Conservation (phyloP, 768 basidiomycete genomes). For the Pleurotus citrinopileatus region DNA sequence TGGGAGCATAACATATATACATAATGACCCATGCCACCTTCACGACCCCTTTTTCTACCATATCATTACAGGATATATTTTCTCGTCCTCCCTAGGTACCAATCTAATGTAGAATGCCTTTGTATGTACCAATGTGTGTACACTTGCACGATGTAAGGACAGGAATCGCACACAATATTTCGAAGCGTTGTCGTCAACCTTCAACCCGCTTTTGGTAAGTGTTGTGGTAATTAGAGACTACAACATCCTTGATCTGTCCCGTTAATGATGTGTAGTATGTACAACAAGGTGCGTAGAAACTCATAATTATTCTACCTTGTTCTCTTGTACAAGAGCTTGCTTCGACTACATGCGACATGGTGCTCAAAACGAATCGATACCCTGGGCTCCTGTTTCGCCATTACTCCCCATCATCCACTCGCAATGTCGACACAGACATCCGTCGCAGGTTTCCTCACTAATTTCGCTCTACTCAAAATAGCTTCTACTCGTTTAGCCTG, state of each 20-base stretch:
- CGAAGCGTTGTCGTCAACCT: neutral
- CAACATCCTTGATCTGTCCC: too few relatives aligned
- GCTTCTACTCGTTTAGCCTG: neutral
- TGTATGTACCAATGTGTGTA: constrained; percentile 4
- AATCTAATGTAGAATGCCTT: neutral
- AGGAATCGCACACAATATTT: neutral
- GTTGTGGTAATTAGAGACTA: too few relatives aligned
- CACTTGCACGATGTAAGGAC: neutral
- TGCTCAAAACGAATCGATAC: too few relatives aligned
- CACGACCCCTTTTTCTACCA: neutral
- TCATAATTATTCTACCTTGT: too few relatives aligned
- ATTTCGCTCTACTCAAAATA: neutral
- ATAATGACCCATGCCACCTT: constrained; percentile 2
- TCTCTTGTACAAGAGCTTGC: too few relatives aligned
- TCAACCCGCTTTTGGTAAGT: too few relatives aligned
- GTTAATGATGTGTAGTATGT: too few relatives aligned
- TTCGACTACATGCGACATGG: too few relatives aligned
- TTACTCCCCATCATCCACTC: too few relatives aligned
- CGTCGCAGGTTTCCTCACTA: neutral
- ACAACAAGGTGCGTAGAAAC: too few relatives aligned
- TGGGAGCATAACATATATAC: constrained; percentile 31
- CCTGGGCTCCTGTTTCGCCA: too few relatives aligned
- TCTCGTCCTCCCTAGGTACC: neutral
- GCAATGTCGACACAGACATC: too few relatives aligned
- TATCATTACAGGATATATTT: constrained; percentile 6